Conservation (phyloP, 306 rosid species). For the Lupinus albus region DNA sequence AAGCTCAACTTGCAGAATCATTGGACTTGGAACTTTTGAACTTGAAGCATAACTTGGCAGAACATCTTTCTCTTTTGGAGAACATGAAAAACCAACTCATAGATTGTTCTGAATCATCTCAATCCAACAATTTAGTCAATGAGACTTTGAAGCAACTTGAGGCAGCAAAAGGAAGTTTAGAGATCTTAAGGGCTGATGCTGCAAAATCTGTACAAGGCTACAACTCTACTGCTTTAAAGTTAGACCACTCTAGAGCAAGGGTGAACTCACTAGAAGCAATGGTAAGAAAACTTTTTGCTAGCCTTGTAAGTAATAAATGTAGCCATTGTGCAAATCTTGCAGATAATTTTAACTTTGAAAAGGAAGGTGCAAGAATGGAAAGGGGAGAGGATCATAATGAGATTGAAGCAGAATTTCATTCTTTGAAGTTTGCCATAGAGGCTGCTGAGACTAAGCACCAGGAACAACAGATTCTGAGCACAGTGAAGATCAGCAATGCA, state of each 20-base stretch:
- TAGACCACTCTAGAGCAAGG: conserved; percentile 60
- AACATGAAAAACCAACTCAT: conserved; percentile 61
- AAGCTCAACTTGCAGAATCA: conserved; percentile 53
- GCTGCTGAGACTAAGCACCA: conserved; percentile 65
- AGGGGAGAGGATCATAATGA: conserved; percentile 24
- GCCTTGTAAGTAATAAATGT: conserved; percentile 34
- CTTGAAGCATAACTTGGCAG: conserved; percentile 63
- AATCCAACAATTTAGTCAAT: conserved; percentile 57
- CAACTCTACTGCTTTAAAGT: conserved; percentile 52
- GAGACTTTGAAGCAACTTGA: conserved; percentile 84
- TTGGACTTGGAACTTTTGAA: conserved; percentile 54
- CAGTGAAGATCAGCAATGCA: conserved; percentile 60
- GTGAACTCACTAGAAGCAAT: conserved; percentile 58
- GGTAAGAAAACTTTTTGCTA: conserved; percentile 53
- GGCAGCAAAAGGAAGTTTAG: conserved; percentile 69
- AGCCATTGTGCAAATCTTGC: conserved; percentile 32
- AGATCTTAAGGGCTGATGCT: conserved; percentile 61
- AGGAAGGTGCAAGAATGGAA: conserved; percentile 34
- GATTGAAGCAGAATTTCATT: conserved; percentile 50
- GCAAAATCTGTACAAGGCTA: conserved; percentile 54
- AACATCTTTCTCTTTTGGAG: conserved; percentile 62
- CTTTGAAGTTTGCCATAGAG: conserved; percentile 61
- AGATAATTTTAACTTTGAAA: conserved; percentile 29
- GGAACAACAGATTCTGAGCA: conserved; percentile 73
- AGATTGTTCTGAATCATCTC: conserved; percentile 60